Evolutionary conservation across 2,329 filamentous ascomycete genomes (phyloP).

Genomic region (Epichloe sibirici): DNA sequence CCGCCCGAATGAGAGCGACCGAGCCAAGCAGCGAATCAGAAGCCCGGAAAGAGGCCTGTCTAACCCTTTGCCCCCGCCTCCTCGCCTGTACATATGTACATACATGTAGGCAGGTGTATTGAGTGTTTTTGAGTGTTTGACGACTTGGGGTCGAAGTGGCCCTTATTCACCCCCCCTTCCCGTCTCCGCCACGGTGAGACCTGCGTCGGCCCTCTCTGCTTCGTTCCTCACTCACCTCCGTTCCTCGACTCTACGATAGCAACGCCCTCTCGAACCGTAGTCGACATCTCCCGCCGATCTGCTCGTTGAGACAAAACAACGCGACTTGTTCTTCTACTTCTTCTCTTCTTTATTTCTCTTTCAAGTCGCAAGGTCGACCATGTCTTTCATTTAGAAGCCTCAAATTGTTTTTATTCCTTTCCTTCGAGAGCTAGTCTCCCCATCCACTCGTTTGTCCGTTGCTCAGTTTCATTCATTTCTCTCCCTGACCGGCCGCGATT

Average conservation of each 20-base stretch:
- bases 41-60: background rate
- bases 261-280: constrained; percentile 6
- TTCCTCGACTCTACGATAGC: constrained; percentile 1
- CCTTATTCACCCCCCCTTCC: background rate
- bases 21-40: constrained; percentile 1
- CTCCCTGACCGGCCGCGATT: background rate
- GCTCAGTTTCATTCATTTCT: background rate
- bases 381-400: constrained; percentile 20
- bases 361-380: constrained; percentile 18
- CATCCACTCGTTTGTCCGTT: constrained; percentile 14
- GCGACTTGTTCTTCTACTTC: background rate
- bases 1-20: background rate
- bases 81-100: background rate
- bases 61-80: background rate
- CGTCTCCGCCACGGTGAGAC: constrained; percentile 10
- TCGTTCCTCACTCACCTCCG: constrained; percentile 3
- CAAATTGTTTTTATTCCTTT: constrained; percentile 7
- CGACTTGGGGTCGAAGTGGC: background rate
- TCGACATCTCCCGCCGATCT: constrained; percentile 3
- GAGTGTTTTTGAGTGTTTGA: background rate
- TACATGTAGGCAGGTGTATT: background rate
- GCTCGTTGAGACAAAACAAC: constrained; percentile 7
- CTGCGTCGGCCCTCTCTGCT: constrained; percentile 8
- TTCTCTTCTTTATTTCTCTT: constrained; percentile 10
- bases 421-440: constrained; percentile 12